phyloP scores from a whole-genome alignment of 768 basidiomycete species.

The Vararia minispora region DNA sequence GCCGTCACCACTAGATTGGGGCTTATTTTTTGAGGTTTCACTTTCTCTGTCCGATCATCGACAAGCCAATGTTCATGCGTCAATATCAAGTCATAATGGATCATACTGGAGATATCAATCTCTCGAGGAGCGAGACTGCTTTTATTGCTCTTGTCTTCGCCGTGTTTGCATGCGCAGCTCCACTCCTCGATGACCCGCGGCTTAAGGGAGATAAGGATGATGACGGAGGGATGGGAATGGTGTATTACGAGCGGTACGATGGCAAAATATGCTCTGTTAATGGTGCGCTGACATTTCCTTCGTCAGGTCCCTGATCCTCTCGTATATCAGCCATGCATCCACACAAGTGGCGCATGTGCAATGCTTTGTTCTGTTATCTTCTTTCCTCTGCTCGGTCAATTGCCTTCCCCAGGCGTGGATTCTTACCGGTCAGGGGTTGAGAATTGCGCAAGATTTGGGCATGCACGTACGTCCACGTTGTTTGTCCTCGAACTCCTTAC shows the following conservation, averaged over 20 bases:
- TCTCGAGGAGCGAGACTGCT: conserved; percentile 52
- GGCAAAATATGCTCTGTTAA: conserved; percentile 15
- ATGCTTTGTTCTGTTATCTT: conserved; percentile 80
- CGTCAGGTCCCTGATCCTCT: conserved; percentile 71
- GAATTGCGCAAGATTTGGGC: conserved; percentile 84
- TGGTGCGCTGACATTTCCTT: neutral
- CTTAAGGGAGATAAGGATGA: conserved; percentile 48
- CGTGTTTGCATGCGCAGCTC: conserved; percentile 83
- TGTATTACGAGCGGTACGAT: conserved; percentile 82
- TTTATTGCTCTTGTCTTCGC: conserved; percentile 79
- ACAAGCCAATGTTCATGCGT: conserved; percentile 73
- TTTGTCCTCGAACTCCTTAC: conserved; percentile 11
- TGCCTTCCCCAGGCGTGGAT: conserved; percentile 94
- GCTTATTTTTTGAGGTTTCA: conserved; percentile 84
- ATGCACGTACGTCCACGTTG: conserved; percentile 58
- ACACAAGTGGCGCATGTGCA: conserved; percentile 83
- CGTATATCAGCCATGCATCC: conserved; percentile 85
- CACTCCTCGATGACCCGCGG: conserved; percentile 65
- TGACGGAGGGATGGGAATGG: conserved; percentile 82
- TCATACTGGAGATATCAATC: conserved; percentile 37
- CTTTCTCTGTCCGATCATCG: conserved; percentile 79
- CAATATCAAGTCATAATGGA: conserved; percentile 71
- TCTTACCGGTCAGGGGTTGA: conserved; percentile 81
- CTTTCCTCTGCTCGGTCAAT: conserved; percentile 87
- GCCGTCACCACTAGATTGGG: conserved; percentile 59